phyloP scores from a whole-genome alignment of 257 asterid genomes.

The Linaria vulgaris region DNA sequence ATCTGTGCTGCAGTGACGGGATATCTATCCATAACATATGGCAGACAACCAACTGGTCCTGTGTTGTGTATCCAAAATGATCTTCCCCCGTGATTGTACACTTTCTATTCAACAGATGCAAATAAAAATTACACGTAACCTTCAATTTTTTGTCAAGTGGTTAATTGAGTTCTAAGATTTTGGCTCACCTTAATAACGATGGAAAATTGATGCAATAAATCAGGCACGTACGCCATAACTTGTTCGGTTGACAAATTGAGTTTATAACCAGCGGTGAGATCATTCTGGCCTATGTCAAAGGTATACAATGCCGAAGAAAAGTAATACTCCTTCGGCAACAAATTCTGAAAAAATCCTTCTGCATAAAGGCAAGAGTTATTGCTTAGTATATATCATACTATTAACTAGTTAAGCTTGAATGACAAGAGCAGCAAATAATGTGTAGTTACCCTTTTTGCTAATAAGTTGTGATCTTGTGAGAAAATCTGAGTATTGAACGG shows the following conservation, averaged over 20 bases:
- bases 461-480: conserved; percentile 51
- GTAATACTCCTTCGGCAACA: conserved; percentile 47
- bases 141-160: neutral
- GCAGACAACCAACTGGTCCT: conserved; percentile 73
- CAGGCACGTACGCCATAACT: conserved; percentile 74
- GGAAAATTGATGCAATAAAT: conserved; percentile 52
- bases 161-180: neutral
- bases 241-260: conserved; percentile 60
- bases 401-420: neutral
- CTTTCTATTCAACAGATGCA: conserved; percentile 25
- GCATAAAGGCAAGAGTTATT: neutral
- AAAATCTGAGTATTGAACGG: conserved; percentile 55
- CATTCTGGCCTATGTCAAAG: conserved; percentile 84
- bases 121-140: neutral
- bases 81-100: conserved; percentile 61
- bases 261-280: conserved; percentile 72
- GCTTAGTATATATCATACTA: neutral
- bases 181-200: conserved; percentile 49
- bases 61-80: conserved; percentile 84
- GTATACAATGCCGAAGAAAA: conserved; percentile 62
- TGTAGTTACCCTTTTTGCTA: conserved; percentile 40
- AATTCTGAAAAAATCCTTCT: conserved; percentile 36
- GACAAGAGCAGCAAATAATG: neutral
- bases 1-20: conserved; percentile 53
- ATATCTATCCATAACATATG: conserved; percentile 64